Evolutionary conservation across 805 yeast genomes (phyloP), one percentile per base, ranked within the genome.

Genomic region (Wickerhamiella spandovensis): DNA sequence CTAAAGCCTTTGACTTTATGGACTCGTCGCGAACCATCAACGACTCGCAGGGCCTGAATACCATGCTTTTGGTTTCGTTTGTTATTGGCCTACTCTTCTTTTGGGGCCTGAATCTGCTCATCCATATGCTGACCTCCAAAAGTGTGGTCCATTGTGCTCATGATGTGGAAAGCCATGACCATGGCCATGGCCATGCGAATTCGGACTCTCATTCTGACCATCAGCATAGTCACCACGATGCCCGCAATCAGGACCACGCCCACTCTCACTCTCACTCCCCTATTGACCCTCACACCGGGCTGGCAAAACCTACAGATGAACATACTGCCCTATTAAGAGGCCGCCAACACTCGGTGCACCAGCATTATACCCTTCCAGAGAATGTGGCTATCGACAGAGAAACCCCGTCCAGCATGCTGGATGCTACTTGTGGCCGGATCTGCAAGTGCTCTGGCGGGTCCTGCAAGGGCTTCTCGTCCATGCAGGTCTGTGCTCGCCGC

Each of bases 101-200:
- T 60, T 63, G 78, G 0, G 53, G 65, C 1, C 67, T 90, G 50
- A 89, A 88, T 63, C 62, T 70, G 24, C 37, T 82, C 1, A 77
- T 92, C 5, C 96, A 89, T 64, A 64, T 77, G 35, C 64, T 80
- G 48, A 85, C 97, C 0, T 78, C 90, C 47, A 85, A 85, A 62
- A 80, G 89, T 30, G 76, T 89, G 32, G 84, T 89, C 0, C 96
- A 88, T 61, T 88, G 96, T 65, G 82, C 78, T 15, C 45, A n/a
- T 18, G 45, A 17, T 35, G 32, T 24, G 4, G 39, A 35, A 35
- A 35, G 39, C 39, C 6, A 8, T 2, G 39, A 4, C 5, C 18
- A 35, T n/a, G 20, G 6, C 20, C 39, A 35, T 15, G 13, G 20
- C n/a, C 39, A 35, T 9, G 20, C 9, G n/a, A 4, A 28, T 9